These are phyloP conservation scores for Polytrichum formosum DNA, from an alignment of 225 moss, liverwort and hornwort genomes.

Conservation along the genomic window DNA sequence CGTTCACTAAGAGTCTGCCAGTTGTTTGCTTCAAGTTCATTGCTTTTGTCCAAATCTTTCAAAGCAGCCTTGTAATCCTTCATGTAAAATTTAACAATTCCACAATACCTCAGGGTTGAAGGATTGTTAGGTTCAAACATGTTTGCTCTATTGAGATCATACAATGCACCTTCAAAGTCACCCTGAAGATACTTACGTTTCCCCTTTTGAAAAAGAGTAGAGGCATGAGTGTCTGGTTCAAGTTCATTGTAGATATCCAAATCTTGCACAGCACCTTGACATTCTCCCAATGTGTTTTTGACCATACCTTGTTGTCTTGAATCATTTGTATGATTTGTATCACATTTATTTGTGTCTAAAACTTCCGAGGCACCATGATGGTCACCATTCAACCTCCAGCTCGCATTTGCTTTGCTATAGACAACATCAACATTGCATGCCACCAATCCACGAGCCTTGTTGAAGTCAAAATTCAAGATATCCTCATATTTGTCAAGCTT, in stretches of 20 bases:
- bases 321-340: too few relatives aligned
- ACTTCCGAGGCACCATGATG: neutral
- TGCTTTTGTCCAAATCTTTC: slow-evolving; percentile 1
- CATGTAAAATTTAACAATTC: neutral
- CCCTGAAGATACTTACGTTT: neutral
- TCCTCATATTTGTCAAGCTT: neutral
- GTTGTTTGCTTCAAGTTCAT: neutral
- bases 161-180: slow-evolving; percentile 1
- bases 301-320: too few relatives aligned
- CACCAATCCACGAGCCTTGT: neutral
- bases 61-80: neutral
- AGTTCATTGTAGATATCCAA: neutral
- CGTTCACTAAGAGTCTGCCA: too few relatives aligned
- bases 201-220: neutral
- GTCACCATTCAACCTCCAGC: neutral
- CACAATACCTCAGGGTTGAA: neutral
- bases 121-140: neutral
- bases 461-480: neutral
- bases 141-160: neutral
- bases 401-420: neutral
- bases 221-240: neutral
- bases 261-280: neutral
- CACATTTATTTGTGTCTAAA: neutral
- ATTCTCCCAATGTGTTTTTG: neutral
- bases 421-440: neutral